Evolutionary conservation across 1,139 yeast genomes (phyloP).

Genomic region (Saccharomycopsis phalli): DNA sequence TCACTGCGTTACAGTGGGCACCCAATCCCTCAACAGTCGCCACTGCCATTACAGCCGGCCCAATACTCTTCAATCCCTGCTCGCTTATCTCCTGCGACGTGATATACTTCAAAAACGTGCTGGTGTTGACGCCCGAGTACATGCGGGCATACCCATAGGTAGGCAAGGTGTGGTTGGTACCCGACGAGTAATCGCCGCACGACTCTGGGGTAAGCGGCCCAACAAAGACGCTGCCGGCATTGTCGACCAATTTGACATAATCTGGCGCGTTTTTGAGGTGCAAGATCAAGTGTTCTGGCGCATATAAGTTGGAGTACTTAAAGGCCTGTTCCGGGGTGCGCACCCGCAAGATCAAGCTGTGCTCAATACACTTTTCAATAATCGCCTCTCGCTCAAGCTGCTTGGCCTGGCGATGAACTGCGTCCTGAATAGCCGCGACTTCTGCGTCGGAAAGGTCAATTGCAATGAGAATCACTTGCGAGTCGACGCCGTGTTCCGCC

Average conservation of each 20-base stretch:
- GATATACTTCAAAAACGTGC: slow-evolving; percentile 90
- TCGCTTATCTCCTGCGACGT: slow-evolving; percentile 86
- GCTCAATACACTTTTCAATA: slow-evolving; percentile 83
- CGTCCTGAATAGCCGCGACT: slow-evolving; percentile 62
- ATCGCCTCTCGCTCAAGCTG: slow-evolving; percentile 90
- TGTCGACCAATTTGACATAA: slow-evolving; percentile 66
- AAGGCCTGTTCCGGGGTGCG: slow-evolving; percentile 68
- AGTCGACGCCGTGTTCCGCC: slow-evolving; percentile 98
- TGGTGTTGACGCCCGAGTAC: slow-evolving; percentile 95
- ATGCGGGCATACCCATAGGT: slow-evolving; percentile 97
- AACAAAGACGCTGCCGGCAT: slow-evolving; percentile 95
- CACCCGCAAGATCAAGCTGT: slow-evolving; percentile 73
- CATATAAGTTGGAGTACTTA: slow-evolving; percentile 76
- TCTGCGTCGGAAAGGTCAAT: slow-evolving; percentile 56
- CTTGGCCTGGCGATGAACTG: slow-evolving; percentile 75
- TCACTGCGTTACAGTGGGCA: slow-evolving; percentile 94
- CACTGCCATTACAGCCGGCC: slow-evolving; percentile 90
- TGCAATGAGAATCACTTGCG: slow-evolving; percentile 90
- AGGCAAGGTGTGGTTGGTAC: slow-evolving; percentile 96
- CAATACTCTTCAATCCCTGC: slow-evolving; percentile 78
- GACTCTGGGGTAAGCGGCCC: slow-evolving; percentile 96
- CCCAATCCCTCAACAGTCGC: slow-evolving; percentile 97
- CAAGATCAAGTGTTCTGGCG: slow-evolving; percentile 94
- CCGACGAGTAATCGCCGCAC: slow-evolving; percentile 96
- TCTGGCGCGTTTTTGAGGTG: slow-evolving; percentile 72